Conservation (phyloP, 2,329 filamentous ascomycete species). For the Talaromyces islandicus region DNA sequence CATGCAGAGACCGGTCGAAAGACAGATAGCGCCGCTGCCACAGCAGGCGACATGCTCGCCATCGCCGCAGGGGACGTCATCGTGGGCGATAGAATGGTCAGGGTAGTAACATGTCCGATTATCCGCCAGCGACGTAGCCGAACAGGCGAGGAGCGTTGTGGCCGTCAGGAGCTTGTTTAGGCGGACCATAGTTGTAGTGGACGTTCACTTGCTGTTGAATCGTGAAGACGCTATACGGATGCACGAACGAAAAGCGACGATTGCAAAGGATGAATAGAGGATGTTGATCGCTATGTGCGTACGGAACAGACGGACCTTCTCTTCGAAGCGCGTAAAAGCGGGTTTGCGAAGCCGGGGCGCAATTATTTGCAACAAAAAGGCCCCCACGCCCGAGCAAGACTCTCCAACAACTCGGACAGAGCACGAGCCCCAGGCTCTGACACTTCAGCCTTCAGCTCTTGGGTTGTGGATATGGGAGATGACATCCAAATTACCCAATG, state of each 20-base stretch:
- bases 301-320: not conserved
- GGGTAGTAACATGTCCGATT: conserved; percentile 23
- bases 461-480: not conserved
- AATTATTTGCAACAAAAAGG: not conserved
- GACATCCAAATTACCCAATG: not conserved
- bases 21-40: conserved; percentile 18
- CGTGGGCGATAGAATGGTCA: conserved; percentile 12
- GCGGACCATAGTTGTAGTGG: not conserved
- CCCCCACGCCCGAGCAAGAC: not conserved
- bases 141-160: not conserved
- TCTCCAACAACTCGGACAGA: too few relatives aligned
- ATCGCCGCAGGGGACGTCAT: conserved; percentile 21
- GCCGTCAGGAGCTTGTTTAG: not conserved
- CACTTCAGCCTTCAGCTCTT: not conserved
- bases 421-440: not conserved
- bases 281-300: not conserved
- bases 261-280: not conserved
- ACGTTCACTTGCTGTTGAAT: not conserved
- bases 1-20: conserved; percentile 26
- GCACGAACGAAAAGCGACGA: not conserved
- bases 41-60: conserved; percentile 22
- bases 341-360: not conserved
- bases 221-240: too few relatives aligned
- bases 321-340: not conserved
- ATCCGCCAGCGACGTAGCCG: not conserved